Conservation (phyloP, 2,329 filamentous ascomycete species). For the Aspergillus sclerotialis region DNA sequence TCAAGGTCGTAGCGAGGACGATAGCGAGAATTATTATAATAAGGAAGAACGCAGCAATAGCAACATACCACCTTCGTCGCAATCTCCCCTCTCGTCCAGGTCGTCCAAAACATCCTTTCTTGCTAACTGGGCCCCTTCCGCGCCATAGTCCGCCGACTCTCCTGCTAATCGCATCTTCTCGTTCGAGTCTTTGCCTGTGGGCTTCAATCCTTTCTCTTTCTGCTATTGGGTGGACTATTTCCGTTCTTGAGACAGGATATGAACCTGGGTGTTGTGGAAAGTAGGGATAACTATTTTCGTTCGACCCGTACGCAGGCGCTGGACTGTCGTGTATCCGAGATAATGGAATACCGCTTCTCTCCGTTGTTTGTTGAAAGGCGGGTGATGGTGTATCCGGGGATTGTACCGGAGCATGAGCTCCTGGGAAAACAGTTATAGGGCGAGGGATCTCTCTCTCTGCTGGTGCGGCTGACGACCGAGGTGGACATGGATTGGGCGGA, state of each 20-base stretch:
- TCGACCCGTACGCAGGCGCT: conserved; percentile 28
- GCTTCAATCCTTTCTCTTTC: conserved; percentile 39
- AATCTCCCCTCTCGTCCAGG: conserved; percentile 57
- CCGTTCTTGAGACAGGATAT: conserved; percentile 16
- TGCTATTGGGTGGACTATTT: conserved; percentile 15
- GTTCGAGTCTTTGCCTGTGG: conserved; percentile 54
- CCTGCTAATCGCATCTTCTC: conserved; percentile 56
- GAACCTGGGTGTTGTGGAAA: conserved; percentile 21
- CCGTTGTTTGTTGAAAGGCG: conserved; percentile 55
- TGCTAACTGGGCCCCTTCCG: conserved; percentile 57
- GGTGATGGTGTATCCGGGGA: conserved; percentile 59
- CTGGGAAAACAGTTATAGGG: conserved; percentile 53
- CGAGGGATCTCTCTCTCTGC: conserved; percentile 23
- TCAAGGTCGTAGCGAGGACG: conserved; percentile 52
- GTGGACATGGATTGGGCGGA: neutral
- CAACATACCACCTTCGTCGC: conserved; percentile 54
- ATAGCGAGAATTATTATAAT: conserved; percentile 52
- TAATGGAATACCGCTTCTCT: conserved; percentile 55
- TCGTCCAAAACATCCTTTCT: conserved; percentile 59
- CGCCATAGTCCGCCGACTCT: conserved; percentile 58
- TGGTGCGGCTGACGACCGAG: conserved; percentile 50
- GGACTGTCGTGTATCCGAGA: conserved; percentile 45
- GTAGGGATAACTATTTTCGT: conserved; percentile 17
- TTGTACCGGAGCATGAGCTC: conserved; percentile 40
- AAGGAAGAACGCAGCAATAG: conserved; percentile 46